A percentile compares a stretch with the other conserved stretches of the same genome.
Conservation (phyloP, 257 asterid species). For the Plantago elongata region DNA sequence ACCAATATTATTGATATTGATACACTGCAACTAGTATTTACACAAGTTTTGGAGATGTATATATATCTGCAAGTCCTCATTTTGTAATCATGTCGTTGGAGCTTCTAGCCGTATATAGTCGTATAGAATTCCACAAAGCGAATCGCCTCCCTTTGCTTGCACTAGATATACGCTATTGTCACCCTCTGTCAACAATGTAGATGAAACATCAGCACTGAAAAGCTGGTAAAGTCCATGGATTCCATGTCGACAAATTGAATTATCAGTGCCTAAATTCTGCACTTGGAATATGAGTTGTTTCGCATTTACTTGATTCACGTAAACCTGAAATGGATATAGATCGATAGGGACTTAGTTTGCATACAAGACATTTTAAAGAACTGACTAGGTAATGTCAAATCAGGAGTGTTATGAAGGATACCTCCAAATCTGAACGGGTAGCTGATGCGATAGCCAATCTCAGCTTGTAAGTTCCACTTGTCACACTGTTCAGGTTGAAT, state of each 20-base stretch:
- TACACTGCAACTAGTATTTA: neutral
- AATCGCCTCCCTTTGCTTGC: constrained; percentile 51
- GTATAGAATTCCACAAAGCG: constrained; percentile 47
- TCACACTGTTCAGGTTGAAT: constrained; percentile 33
- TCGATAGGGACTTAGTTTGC: neutral
- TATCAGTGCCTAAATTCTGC: constrained; percentile 38
- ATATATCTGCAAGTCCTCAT: neutral
- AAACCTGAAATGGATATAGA: constrained; percentile 28
- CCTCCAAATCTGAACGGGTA: constrained; percentile 48
- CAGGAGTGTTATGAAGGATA: neutral
- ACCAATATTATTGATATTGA: neutral
- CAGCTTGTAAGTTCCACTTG: constrained; percentile 38
- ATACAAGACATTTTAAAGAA: neutral
- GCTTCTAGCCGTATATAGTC: constrained; percentile 52
- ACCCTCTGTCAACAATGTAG: constrained; percentile 32
- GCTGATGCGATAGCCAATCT: constrained; percentile 57
- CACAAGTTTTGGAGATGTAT: neutral
- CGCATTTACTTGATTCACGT: constrained; percentile 34
- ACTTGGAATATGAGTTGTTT: constrained; percentile 43
- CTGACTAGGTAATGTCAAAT: neutral
- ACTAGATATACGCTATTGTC: constrained; percentile 39
- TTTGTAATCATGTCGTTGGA: constrained; percentile 23
- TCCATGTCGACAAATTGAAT: constrained; percentile 46
- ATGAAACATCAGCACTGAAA: constrained; percentile 32
- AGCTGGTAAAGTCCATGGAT: constrained; percentile 49